Conservation (phyloP, 148 eudicot species). For the Rhododendron henanense region DNA sequence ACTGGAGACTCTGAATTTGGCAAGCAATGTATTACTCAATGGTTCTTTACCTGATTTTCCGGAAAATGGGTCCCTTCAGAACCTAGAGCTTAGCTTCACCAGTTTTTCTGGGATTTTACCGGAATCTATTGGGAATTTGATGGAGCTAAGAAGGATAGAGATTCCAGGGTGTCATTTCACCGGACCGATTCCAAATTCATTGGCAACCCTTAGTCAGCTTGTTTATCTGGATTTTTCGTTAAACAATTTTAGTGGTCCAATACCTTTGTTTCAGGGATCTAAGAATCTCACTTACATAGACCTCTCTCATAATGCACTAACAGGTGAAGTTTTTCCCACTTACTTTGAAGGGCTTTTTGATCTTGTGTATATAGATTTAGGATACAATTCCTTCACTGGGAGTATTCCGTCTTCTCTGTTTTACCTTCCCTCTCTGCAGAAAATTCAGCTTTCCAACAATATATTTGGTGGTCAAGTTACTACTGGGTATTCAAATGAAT, state of each 20-base stretch:
- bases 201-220: constrained; percentile 24
- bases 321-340: constrained; percentile 24
- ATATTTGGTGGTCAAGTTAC: constrained; percentile 24
- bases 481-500: not conserved
- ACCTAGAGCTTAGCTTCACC: constrained; percentile 19
- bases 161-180: constrained; percentile 23
- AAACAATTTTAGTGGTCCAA: constrained; percentile 25
- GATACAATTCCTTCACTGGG: constrained; percentile 31
- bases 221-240: constrained; percentile 29
- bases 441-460: constrained; percentile 26
- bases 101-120: constrained; percentile 34
- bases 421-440: constrained; percentile 22
- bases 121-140: constrained; percentile 25
- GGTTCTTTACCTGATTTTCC: constrained; percentile 26
- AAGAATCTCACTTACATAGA: constrained; percentile 32
- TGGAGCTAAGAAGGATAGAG: constrained; percentile 24
- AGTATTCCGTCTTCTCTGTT: constrained; percentile 44
- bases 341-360: constrained; percentile 34
- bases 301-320: constrained; percentile 36
- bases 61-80: constrained; percentile 14
- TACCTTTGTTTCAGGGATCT: constrained; percentile 30
- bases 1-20: constrained; percentile 13
- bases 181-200: constrained; percentile 30
- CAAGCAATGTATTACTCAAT: constrained; percentile 1
- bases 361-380: constrained; percentile 27